These are phyloP conservation scores for Coemansia sp. DNA, from an alignment of 192 early-diverging fungal species.

Conservation along the genomic window DNA sequence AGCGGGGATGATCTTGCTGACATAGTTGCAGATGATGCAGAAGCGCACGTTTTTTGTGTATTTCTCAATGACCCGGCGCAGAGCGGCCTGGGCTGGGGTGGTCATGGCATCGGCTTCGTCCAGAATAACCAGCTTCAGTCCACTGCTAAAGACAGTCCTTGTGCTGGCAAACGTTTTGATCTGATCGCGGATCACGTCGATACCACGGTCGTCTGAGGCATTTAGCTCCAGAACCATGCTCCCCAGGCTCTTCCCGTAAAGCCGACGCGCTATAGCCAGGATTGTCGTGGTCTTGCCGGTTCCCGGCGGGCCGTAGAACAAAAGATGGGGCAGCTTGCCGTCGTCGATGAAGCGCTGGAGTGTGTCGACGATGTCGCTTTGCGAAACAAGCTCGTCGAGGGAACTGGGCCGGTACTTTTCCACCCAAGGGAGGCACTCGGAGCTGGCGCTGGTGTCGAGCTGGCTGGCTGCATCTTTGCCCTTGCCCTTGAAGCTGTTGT, in stretches of 20 bases:
- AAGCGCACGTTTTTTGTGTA: conserved; percentile 98
- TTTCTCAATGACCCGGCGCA: conserved; percentile 96
- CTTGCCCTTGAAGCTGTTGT: conserved; percentile 15
- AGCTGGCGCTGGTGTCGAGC: conserved; percentile 7
- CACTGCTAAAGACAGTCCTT: conserved; percentile 85
- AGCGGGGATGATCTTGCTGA: conserved; percentile 95
- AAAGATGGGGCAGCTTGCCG: conserved; percentile 87
- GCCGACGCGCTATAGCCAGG: conserved; percentile 82
- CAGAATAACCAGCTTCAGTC: conserved; percentile 94
- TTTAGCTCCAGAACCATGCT: conserved; percentile 97
- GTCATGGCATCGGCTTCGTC: conserved; percentile 99
- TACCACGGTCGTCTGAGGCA: conserved; percentile 97
- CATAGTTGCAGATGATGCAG: conserved; percentile 99
- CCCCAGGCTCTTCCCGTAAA: conserved; percentile 80
- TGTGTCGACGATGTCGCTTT: conserved; percentile 86
- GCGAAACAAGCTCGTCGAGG: conserved; percentile 93
- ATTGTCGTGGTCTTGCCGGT: conserved; percentile 97
- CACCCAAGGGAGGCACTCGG: conserved; percentile 64
- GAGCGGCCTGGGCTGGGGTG: conserved; percentile 80
- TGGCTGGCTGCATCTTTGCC: too few relatives aligned
- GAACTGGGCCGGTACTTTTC: conserved; percentile 92
- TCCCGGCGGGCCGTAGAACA: conserved; percentile 98
- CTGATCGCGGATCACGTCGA: conserved; percentile 96
- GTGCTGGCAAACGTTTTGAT: conserved; percentile 99
- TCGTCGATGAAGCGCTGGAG: conserved; percentile 90